A percentile compares a stretch with the other conserved stretches of the same genome.
Conservation (phyloP, 345 rosid species). For the Moringa oleifera region DNA sequence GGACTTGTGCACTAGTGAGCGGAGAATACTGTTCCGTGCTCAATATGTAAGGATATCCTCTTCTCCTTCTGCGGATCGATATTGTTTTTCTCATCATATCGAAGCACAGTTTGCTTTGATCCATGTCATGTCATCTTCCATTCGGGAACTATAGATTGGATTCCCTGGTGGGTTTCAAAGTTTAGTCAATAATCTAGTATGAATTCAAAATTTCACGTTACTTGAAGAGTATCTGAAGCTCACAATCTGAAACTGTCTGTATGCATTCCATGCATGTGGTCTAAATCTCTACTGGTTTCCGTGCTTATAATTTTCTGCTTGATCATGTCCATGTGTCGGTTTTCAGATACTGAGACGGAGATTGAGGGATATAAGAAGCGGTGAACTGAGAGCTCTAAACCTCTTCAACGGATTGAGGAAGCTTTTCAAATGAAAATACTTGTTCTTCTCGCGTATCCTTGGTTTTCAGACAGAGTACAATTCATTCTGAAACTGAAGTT, state of each 20-base stretch:
- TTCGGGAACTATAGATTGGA: no score
- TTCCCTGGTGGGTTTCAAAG: no score
- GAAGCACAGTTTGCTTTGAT: not conserved
- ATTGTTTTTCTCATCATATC: not conserved
- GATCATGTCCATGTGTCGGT: not conserved
- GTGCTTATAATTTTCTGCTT: no score
- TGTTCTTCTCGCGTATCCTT: not conserved
- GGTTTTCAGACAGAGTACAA: not conserved
- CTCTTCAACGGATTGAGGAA: constrained; percentile 64
- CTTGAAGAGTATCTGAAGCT: not conserved
- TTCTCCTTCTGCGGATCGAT: not conserved
- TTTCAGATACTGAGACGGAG: constrained; percentile 82
- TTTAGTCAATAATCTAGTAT: no score
- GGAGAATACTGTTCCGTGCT: constrained; percentile 79
- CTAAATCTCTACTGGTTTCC: no score
- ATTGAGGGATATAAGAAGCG: constrained; percentile 76
- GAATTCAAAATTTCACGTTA: not conserved
- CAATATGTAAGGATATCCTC: constrained; percentile 60
- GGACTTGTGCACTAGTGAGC: constrained; percentile 83
- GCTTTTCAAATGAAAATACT: constrained; percentile 49
- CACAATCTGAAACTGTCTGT: no score
- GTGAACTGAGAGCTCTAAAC: constrained; percentile 76
- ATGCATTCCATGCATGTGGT: no score
- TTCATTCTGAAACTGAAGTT: not conserved
- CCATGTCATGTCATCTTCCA: not conserved